Conservation (phyloP, 768 basidiomycete genomes). For the Leccinum pellstonianum region DNA sequence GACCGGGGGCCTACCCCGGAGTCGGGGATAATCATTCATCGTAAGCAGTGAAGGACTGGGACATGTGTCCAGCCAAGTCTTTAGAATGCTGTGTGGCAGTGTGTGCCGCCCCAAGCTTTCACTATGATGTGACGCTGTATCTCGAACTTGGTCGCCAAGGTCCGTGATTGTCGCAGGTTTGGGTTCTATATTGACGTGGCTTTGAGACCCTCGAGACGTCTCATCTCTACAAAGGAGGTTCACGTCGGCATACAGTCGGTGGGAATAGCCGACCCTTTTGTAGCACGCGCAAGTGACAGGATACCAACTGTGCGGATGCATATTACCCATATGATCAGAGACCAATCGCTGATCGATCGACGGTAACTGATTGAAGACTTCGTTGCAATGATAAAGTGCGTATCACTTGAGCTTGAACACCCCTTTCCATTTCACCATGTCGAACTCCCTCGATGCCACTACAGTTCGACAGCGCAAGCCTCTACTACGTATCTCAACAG, state of each 20-base stretch:
- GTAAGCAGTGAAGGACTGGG: not conserved
- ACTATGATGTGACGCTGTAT: not conserved
- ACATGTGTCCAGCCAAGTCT: not conserved
- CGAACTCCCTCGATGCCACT: not conserved
- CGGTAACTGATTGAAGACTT: not conserved
- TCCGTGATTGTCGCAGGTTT: not conserved
- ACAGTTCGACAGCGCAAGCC: slow-evolving; percentile 14
- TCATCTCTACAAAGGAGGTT: not conserved
- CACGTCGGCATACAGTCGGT: not conserved
- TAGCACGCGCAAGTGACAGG: slow-evolving; percentile 3
- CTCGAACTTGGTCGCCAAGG: not conserved
- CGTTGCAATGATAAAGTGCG: slow-evolving; percentile 12
- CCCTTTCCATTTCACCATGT: slow-evolving; percentile 11
- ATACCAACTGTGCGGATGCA: slow-evolving; percentile 5
- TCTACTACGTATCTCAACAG: slow-evolving; percentile 31
- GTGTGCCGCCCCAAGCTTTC: not conserved
- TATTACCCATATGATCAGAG: not conserved
- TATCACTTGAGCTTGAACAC: not conserved
- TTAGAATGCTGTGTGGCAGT: not conserved
- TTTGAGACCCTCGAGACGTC: not conserved
- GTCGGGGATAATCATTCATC: not conserved
- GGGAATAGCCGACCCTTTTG: not conserved
- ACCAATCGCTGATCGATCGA: not conserved
- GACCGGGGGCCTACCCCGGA: not conserved
- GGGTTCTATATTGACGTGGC: not conserved